phyloP scores from a whole-genome alignment of 352 stramenopile species.

The Globisporangium spinosum region DNA sequence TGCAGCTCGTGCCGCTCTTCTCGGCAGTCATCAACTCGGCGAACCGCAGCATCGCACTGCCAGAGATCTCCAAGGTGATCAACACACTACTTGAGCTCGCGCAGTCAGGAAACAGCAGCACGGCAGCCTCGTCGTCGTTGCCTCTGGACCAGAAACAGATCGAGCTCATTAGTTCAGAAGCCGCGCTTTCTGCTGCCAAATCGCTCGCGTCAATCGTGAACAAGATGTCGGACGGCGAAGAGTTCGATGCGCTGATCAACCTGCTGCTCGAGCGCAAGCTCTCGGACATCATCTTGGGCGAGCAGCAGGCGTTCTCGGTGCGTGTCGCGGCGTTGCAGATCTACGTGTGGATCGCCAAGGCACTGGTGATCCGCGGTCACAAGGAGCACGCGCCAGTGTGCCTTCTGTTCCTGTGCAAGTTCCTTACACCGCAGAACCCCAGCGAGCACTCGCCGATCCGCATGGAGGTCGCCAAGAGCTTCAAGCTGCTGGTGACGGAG shows the following conservation, averaged over 20 bases:
- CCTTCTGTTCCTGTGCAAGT: constrained; percentile 66
- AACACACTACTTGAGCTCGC: constrained; percentile 76
- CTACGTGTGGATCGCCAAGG: constrained; percentile 84
- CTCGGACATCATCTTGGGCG: constrained; percentile 46
- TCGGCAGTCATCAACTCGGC: constrained; percentile 76
- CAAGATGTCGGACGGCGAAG: constrained; percentile 79
- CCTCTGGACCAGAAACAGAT: constrained; percentile 21
- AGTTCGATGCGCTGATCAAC: constrained; percentile 74
- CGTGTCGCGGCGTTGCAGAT: constrained; percentile 73
- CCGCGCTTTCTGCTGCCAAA: constrained; percentile 62
- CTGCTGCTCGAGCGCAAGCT: constrained; percentile 68
- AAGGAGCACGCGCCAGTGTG: constrained; percentile 62
- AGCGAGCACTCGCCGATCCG: constrained; percentile 38
- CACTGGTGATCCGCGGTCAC: constrained; percentile 74
- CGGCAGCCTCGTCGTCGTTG: constrained; percentile 11
- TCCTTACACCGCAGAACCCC: constrained; percentile 37
- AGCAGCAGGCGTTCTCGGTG: constrained; percentile 31
- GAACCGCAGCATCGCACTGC: constrained; percentile 49
- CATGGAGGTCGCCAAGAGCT: constrained; percentile 77
- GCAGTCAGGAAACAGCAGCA: constrained; percentile 31
- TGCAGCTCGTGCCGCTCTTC: constrained; percentile 78
- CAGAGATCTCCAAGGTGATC: constrained; percentile 64
- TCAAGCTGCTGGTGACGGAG: constrained; percentile 77
- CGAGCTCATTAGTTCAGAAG: constrained; percentile 42
- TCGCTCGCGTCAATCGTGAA: constrained; percentile 84